Percentiles rank a stretch among this genome's conserved stretches.
Evolutionary conservation across 139 green algal genomes (phyloP).

Genomic region (Microglena sp.): DNA sequence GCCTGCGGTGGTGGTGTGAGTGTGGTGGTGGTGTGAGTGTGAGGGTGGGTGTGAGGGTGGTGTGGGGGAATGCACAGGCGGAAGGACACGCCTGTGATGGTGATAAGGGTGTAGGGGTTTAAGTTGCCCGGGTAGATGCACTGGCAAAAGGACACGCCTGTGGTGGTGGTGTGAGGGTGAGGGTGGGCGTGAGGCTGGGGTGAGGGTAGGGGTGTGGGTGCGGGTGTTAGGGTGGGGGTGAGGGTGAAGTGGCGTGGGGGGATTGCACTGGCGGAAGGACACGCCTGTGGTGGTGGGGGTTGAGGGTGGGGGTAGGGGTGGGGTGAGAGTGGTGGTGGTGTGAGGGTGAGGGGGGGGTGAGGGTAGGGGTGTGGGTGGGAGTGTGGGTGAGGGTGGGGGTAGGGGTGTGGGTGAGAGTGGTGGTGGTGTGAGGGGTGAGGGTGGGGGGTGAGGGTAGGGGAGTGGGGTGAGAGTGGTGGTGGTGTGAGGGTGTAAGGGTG

Average conservation of each 20-base stretch:
- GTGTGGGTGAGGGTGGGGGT: not conserved
- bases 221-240: not conserved
- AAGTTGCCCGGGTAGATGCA: too few relatives aligned
- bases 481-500: too few relatives aligned
- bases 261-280: not conserved
- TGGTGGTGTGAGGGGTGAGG: not conserved
- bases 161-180: too few relatives aligned
- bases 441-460: not conserved
- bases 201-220: too few relatives aligned
- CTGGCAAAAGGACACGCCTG: not conserved
- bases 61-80: not conserved
- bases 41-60: not conserved
- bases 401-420: not conserved
- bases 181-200: not conserved
- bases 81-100: not conserved
- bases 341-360: too few relatives aligned
- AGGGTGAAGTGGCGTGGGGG: not conserved
- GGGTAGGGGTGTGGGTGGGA: not conserved
- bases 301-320: not conserved
- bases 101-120: not conserved
- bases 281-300: not conserved
- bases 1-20: not conserved
- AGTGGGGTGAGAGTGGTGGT: not conserved
- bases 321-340: too few relatives aligned
- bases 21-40: not conserved